These are phyloP conservation scores for Francoa sonchifolia DNA, from an alignment of 441 rosid species.

Conservation along the genomic window DNA sequence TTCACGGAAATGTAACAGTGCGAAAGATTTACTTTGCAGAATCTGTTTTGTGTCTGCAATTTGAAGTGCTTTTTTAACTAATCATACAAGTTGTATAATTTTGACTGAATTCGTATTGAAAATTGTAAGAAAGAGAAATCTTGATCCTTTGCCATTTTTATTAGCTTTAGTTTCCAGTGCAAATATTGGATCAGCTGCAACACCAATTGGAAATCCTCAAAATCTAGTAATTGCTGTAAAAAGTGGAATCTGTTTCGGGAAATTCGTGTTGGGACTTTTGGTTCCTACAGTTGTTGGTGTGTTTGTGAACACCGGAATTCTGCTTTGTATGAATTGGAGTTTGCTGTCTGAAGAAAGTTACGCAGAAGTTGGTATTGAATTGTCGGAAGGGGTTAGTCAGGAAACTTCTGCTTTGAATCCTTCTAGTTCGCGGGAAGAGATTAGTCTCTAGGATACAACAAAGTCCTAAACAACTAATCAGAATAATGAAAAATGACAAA, in stretches of 20 bases:
- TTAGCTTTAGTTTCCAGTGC: conserved; percentile 74
- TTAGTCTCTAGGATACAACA: too few relatives aligned
- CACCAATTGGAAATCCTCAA: conserved; percentile 86
- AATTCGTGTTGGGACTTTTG: conserved; percentile 38
- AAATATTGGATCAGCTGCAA: conserved; percentile 73
- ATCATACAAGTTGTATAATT: conserved; percentile 70
- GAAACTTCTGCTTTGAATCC: too few relatives aligned
- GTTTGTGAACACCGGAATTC: conserved; percentile 34
- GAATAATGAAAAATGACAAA: too few relatives aligned
- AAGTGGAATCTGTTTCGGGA: conserved; percentile 43
- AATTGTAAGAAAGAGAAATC: conserved; percentile 59
- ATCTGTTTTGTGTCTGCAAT: conserved; percentile 61
- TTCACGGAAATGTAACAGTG: conserved; percentile 55
- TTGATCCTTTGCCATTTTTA: conserved; percentile 60
- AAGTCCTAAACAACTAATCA: too few relatives aligned
- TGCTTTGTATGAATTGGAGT: conserved; percentile 51
- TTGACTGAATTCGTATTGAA: conserved; percentile 66
- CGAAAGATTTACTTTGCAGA: conserved; percentile 56
- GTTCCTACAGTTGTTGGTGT: conserved; percentile 61
- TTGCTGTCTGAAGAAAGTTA: conserved; percentile 35
- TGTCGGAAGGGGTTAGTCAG: too few relatives aligned
- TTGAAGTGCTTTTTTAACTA: conserved; percentile 78
- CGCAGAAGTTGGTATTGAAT: conserved; percentile 35
- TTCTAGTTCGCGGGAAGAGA: too few relatives aligned
- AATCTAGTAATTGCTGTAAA: conserved; percentile 67